Conservation (phyloP, 352 stramenopile genomes). For the Phytopythium mirpurense region DNA sequence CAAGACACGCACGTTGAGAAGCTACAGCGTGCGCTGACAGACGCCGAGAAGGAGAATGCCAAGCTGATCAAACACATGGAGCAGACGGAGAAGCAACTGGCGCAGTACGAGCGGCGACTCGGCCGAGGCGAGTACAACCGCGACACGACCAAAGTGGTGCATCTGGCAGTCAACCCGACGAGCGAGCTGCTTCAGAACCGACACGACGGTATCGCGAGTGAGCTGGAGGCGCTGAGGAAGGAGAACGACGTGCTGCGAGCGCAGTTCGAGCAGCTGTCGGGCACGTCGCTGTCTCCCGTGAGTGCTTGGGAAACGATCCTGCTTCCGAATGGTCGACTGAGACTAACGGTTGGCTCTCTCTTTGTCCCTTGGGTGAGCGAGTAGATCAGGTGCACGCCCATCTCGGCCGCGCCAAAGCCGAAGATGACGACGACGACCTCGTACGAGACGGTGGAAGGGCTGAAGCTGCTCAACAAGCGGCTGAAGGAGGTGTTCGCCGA, state of each 20-base stretch:
- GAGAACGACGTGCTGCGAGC: conserved; percentile 51
- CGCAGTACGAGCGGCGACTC: conserved; percentile 64
- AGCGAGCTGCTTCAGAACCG: conserved; percentile 53
- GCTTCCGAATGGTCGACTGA: too few relatives aligned
- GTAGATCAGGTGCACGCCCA: conserved; percentile 6
- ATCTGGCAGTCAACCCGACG: conserved; percentile 82
- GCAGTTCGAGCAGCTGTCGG: conserved; percentile 33
- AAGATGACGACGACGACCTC: conserved; percentile 73
- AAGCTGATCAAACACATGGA: conserved; percentile 58
- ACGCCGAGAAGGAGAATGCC: conserved; percentile 37
- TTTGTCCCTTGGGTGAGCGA: neutral
- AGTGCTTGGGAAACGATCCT: too few relatives aligned
- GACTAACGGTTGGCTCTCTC: too few relatives aligned
- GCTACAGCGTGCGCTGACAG: conserved; percentile 39
- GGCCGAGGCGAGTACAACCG: conserved; percentile 75
- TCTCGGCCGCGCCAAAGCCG: conserved; percentile 13
- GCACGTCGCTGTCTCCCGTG: conserved; percentile 27
- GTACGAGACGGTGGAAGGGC: conserved; percentile 80
- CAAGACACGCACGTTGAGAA: conserved; percentile 42
- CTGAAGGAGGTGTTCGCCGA: conserved; percentile 88
- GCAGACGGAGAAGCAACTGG: conserved; percentile 55
- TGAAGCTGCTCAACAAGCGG: conserved; percentile 83
- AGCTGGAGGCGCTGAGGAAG: conserved; percentile 40
- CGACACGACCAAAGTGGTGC: conserved; percentile 84
- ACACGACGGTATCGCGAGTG: conserved; percentile 15